Percentiles rank a stretch among this genome's conserved stretches.
Evolutionary conservation across 169 alveolate species (phyloP).

Genomic region (Besnoitia besnoiti): DNA sequence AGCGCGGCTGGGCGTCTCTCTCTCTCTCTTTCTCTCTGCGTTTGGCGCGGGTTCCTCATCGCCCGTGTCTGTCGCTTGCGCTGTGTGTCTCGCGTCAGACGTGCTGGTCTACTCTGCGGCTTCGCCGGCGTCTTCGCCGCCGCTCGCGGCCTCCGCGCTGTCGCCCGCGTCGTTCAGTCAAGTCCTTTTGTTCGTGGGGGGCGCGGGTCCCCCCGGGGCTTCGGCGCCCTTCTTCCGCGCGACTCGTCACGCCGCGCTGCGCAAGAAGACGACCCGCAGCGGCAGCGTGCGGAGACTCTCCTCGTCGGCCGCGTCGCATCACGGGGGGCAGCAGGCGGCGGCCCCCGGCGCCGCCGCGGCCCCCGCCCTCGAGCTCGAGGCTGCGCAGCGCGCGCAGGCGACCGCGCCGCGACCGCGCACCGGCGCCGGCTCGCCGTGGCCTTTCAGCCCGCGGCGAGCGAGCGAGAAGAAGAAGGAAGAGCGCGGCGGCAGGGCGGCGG

Average conservation of each 20-base stretch:
- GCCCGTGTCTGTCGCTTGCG: background rate
- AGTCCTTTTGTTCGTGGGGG: background rate
- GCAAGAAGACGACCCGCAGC: background rate
- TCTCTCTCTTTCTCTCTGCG: too few relatives aligned
- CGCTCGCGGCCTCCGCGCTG: background rate
- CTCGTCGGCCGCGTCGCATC: background rate
- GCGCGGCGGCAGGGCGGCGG: slow-evolving; percentile 20
- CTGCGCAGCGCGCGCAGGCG: background rate
- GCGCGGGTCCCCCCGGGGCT: background rate
- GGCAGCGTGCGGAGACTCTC: background rate
- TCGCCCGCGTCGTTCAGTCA: background rate
- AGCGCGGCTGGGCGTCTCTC: background rate
- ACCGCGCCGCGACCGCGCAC: background rate
- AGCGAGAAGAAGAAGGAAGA: background rate
- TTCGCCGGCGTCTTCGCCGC: background rate
- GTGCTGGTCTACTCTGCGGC: background rate
- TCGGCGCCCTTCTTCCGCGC: background rate
- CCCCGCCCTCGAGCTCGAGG: slow-evolving; percentile 25
- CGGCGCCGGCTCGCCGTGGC: background rate
- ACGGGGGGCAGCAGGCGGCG: background rate
- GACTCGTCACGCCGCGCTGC: too few relatives aligned
- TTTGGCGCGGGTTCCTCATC: too few relatives aligned
- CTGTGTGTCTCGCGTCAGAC: background rate
- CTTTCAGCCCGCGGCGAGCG: background rate
- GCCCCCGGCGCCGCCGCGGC: background rate